Percentiles rank a stretch among this genome's conserved stretches.
Conservation (phyloP, 495 filamentous ascomycete species). For the Darksidea phi region DNA sequence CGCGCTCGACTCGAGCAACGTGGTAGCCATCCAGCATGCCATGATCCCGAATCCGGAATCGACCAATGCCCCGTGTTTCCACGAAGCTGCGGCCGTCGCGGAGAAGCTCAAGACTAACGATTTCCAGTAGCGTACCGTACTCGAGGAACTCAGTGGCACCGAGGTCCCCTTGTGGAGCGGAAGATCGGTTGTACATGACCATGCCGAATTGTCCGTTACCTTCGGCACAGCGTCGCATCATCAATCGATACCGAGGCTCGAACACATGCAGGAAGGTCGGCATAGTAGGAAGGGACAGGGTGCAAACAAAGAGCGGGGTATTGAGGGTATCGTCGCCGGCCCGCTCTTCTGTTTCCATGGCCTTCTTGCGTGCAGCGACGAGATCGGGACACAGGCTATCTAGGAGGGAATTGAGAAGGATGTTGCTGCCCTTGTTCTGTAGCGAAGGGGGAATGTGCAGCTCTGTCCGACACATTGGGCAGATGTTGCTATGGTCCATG, state of each 20-base stretch:
- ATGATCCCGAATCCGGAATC: slow-evolving; percentile 68
- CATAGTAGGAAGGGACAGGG: slow-evolving; percentile 75
- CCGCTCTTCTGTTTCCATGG: slow-evolving; percentile 53
- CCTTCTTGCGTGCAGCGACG: slow-evolving; percentile 55
- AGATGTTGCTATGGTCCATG: slow-evolving; percentile 71
- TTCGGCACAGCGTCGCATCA: slow-evolving; percentile 78
- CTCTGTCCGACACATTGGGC: slow-evolving; percentile 72
- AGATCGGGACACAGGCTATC: slow-evolving; percentile 65
- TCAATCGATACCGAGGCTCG: slow-evolving; percentile 82
- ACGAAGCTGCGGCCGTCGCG: slow-evolving; percentile 79
- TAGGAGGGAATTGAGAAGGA: slow-evolving; percentile 59
- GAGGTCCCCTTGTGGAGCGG: slow-evolving; percentile 56
- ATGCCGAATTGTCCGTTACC: slow-evolving; percentile 77
- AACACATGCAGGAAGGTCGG: slow-evolving; percentile 88
- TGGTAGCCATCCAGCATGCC: slow-evolving; percentile 71
- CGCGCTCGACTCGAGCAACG: slow-evolving; percentile 67
- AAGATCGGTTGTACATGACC: slow-evolving; percentile 65
- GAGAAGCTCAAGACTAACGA: slow-evolving; percentile 68
- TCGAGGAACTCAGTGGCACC: slow-evolving; percentile 62
- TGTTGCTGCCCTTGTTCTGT: slow-evolving; percentile 59
- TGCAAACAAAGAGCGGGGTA: slow-evolving; percentile 77
- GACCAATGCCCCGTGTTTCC: slow-evolving; percentile 69
- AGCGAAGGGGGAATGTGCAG: slow-evolving; percentile 61
- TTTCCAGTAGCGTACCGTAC: slow-evolving; percentile 74
- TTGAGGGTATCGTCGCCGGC: slow-evolving; percentile 55